Evolutionary conservation across 352 stramenopile genomes (phyloP), one percentile per base, ranked within the genome.

Genomic region (Phytophthora multivora): DNA sequence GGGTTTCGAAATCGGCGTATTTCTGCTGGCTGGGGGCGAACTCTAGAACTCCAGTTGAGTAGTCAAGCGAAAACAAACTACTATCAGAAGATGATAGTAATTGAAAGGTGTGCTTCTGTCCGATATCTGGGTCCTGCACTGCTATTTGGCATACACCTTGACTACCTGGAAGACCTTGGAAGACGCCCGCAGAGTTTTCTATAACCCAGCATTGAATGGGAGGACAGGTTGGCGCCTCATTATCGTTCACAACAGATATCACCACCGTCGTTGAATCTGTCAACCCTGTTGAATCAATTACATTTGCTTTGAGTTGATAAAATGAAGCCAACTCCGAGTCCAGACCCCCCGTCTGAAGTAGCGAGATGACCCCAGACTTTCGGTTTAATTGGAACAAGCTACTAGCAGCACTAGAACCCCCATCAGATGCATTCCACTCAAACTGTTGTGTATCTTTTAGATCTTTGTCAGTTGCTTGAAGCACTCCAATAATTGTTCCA

Each of bases 181-280:
- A 64, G 7, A 87, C 51, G 0, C 31, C 45, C 13, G 60, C 26
- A 5, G 75, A 61, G 26, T 89, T 89, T 59, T 89, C 80, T 12
- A 81, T 43, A 7, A 75, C 71, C 77, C 77, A 89, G 38, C 80
- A 89, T n/a, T 87, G 69, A 36, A 89, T 2, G 3, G 28, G 12
- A 1, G 74, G 59, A 48, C 80, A 89, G 30, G 56, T 41, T 0
- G 80, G 80, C 3, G 73, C 57, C 19, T 89, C 63, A 19, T 89
- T 89, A 45, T 87, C 75, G 28, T 81, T 68, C 11, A 86, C 35
- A 12, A 86, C 59, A 0, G 49, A 55, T 30, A 89, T 54, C 4
- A 46, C 16, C 4, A 84, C 59, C 5, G 10, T 31, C 0, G 48
- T 36, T 0, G 28, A 66, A 23, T 59, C 61, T 7, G 21, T 57